phyloP scores from a whole-genome alignment of 2,329 filamentous ascomycete species.

The Cladorrhinum sp. region DNA sequence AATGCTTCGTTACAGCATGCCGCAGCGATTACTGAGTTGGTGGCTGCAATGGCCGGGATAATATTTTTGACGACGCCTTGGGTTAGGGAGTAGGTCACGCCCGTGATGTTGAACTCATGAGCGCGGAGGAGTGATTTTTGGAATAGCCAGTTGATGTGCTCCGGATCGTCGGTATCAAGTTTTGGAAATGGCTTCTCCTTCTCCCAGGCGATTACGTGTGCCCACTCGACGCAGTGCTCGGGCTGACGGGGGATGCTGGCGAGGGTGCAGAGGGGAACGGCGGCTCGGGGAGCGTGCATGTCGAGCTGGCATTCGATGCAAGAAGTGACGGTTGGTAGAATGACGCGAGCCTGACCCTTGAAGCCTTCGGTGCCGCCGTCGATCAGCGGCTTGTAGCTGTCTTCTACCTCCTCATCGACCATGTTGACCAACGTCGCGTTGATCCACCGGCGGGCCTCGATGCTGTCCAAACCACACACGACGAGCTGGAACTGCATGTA shows the following conservation, averaged over 20 bases:
- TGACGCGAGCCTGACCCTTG: slow-evolving; percentile 92
- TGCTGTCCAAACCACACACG: slow-evolving; percentile 92
- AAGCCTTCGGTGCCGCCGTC: slow-evolving; percentile 97
- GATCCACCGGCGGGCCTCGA: slow-evolving; percentile 98
- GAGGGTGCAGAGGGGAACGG: slow-evolving; percentile 92
- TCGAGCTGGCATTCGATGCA: slow-evolving; percentile 98
- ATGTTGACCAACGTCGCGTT: slow-evolving; percentile 90
- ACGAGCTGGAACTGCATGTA: slow-evolving; percentile 96
- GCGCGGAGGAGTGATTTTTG: slow-evolving; percentile 78
- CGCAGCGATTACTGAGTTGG: slow-evolving; percentile 93
- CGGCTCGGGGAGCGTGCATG: slow-evolving; percentile 96
- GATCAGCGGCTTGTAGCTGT: slow-evolving; percentile 88
- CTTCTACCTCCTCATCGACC: slow-evolving; percentile 77
- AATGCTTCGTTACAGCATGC: slow-evolving; percentile 96
- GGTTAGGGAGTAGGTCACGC: slow-evolving; percentile 91
- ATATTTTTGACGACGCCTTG: slow-evolving; percentile 99
- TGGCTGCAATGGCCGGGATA: slow-evolving; percentile 96
- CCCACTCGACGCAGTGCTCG: slow-evolving; percentile 98
- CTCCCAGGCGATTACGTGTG: slow-evolving; percentile 97
- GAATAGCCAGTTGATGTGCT: slow-evolving; percentile 97
- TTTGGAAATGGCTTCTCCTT: slow-evolving; percentile 75
- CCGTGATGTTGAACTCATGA: slow-evolving; percentile 82
- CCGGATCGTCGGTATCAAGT: slow-evolving; percentile 92
- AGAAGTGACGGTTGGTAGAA: slow-evolving; percentile 86
- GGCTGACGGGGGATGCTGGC: slow-evolving; percentile 95